These are phyloP conservation scores for Cystobasidiopsis lactophilus DNA, from an alignment of 768 basidiomycete species.

Conservation along the genomic window DNA sequence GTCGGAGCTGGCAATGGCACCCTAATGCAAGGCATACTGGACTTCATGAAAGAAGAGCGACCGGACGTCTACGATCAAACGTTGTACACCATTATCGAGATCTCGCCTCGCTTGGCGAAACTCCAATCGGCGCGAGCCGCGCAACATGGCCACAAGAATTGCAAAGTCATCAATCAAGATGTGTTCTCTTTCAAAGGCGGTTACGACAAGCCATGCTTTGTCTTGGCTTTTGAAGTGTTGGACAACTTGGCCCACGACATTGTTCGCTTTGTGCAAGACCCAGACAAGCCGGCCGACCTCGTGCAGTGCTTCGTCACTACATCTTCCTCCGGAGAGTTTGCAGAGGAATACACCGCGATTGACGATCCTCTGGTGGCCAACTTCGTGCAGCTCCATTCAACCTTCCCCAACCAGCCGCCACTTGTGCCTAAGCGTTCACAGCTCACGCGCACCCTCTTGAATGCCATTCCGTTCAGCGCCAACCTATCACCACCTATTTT, in stretches of 20 bases:
- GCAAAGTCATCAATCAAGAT: slow-evolving; percentile 47
- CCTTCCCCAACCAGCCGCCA: slow-evolving; percentile 27
- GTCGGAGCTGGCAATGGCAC: slow-evolving; percentile 97
- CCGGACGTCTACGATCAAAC: slow-evolving; percentile 87
- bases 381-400: slow-evolving; percentile 59
- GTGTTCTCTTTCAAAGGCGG: slow-evolving; percentile 62
- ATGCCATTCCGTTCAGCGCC: slow-evolving; percentile 61
- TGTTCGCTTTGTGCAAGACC: slow-evolving; percentile 63
- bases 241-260: slow-evolving; percentile 34
- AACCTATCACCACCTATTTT: slow-evolving; percentile 75
- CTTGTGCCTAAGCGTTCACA: slow-evolving; percentile 29
- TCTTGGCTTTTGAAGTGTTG: slow-evolving; percentile 74
- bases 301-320: slow-evolving; percentile 64
- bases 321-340: slow-evolving; percentile 58
- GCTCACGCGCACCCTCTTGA: slow-evolving; percentile 40
- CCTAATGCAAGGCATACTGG: slow-evolving; percentile 65
- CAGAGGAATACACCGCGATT: slow-evolving; percentile 57
- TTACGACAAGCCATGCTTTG: slow-evolving; percentile 68
- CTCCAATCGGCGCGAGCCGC: slow-evolving; percentile 33
- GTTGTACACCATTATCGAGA: slow-evolving; percentile 84
- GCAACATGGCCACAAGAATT: slow-evolving; percentile 31
- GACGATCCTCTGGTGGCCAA: slow-evolving; percentile 63
- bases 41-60: slow-evolving; percentile 49
- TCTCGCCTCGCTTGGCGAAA: slow-evolving; percentile 52
- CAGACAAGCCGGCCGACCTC: slow-evolving; percentile 33